Percentiles rank a stretch among this genome's conserved stretches.
Conservation (phyloP, 2,329 filamentous ascomycete species). For the Exophiala lecanii-corni region DNA sequence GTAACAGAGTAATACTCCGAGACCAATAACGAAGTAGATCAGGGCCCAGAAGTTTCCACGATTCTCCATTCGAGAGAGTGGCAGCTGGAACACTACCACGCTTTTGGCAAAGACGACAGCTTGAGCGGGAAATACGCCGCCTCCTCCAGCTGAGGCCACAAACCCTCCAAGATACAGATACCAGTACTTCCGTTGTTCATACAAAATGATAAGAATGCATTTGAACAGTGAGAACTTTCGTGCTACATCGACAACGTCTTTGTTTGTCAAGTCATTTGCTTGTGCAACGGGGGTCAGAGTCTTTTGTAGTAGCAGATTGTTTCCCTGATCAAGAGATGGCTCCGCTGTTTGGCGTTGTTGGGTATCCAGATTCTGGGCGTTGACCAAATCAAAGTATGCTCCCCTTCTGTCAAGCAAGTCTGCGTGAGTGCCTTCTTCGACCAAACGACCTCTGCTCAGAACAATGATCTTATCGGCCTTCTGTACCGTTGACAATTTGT, state of each 20-base stretch:
- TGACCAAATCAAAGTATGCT: conserved; percentile 74
- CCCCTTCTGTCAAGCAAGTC: conserved; percentile 61
- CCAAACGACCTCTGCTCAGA: conserved; percentile 71
- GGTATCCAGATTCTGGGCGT: conserved; percentile 45
- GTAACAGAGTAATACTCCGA: conserved; percentile 62
- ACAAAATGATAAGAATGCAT: conserved; percentile 33
- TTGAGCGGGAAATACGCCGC: conserved; percentile 64
- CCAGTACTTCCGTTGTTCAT: conserved; percentile 27
- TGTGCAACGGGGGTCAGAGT: neutral
- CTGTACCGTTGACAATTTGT: conserved; percentile 80
- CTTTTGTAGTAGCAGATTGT: conserved; percentile 7
- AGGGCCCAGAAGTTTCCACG: conserved; percentile 69
- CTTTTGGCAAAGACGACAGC: conserved; percentile 76
- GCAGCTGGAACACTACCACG: conserved; percentile 60
- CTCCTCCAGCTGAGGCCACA: conserved; percentile 60
- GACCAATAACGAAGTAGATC: conserved; percentile 73
- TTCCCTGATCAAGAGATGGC: neutral
- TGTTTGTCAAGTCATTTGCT: neutral
- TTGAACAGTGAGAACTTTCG: conserved; percentile 28
- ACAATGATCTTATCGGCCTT: conserved; percentile 88
- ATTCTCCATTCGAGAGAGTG: conserved; percentile 52
- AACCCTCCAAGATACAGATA: conserved; percentile 29
- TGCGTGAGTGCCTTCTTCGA: conserved; percentile 81
- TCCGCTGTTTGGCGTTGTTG: neutral
- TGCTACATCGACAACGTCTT: conserved; percentile 2